Conservation (phyloP, 768 basidiomycete species). For the Harrya chromipes region DNA sequence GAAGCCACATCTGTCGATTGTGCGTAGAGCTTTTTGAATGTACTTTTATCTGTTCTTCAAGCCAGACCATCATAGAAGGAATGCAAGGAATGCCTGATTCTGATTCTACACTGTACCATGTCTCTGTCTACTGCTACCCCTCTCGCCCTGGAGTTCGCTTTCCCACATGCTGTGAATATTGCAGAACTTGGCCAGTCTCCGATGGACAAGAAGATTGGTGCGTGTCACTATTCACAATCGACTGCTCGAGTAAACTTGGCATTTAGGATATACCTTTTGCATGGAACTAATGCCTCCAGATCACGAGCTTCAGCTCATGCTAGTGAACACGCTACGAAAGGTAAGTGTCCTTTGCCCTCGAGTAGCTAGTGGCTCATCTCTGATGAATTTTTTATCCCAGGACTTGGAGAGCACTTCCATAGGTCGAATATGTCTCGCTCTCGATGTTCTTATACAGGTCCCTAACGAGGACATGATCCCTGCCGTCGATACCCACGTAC, state of each 20-base stretch:
- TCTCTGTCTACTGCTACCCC: slow-evolving; percentile 40
- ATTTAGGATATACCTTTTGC: slow-evolving; percentile 76
- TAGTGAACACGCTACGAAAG: slow-evolving; percentile 85
- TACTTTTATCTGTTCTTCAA: slow-evolving; percentile 5
- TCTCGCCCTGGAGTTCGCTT: slow-evolving; percentile 63
- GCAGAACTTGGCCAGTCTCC: slow-evolving; percentile 64
- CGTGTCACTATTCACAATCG: slow-evolving; percentile 4
- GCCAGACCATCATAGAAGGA: slow-evolving; percentile 43
- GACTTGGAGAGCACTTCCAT: slow-evolving; percentile 63
- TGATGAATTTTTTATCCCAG: slow-evolving; percentile 35
- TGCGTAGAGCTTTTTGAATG: slow-evolving; percentile 35
- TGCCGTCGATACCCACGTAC: slow-evolving; percentile 65
- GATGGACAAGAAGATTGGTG: slow-evolving; percentile 68
- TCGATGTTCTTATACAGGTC: slow-evolving; percentile 62
- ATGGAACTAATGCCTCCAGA: slow-evolving; percentile 62
- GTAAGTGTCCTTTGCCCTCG: slow-evolving; percentile 32
- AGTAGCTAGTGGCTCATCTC: not conserved
- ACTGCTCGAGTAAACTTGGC: not conserved
- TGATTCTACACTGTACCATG: slow-evolving; percentile 69
- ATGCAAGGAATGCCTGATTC: slow-evolving; percentile 62
- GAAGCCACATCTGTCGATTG: slow-evolving; percentile 48
- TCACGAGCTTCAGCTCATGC: slow-evolving; percentile 76
- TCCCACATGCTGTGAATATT: slow-evolving; percentile 72
- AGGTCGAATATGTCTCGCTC: slow-evolving; percentile 63
- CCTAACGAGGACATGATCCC: slow-evolving; percentile 70